Evolutionary conservation across 1,284 basidiomycete species (phyloP).

Genomic region (Grifola frondosa): DNA sequence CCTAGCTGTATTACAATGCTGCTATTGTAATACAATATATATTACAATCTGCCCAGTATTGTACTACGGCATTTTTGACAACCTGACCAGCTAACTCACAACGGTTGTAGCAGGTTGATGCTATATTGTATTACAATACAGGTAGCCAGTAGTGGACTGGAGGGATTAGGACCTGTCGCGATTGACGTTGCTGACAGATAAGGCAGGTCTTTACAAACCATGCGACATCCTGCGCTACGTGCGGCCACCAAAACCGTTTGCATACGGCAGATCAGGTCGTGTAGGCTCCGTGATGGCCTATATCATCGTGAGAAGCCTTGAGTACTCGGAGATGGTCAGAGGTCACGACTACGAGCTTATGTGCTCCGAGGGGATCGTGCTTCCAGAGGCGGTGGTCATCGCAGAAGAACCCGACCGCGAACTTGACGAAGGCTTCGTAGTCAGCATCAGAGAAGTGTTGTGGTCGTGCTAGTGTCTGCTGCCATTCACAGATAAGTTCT

Average conservation of each 20-base stretch:
- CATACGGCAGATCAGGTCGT: slow-evolving; percentile 7
- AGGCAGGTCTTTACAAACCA: too few species aligned
- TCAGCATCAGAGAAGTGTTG: neutral
- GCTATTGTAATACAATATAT: too few species aligned
- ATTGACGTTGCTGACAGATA: too few species aligned
- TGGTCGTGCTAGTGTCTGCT: slow-evolving; percentile 13
- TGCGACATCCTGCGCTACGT: too few species aligned
- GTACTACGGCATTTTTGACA: too few species aligned
- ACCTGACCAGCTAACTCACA: too few species aligned
- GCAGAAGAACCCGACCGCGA: slow-evolving; percentile 5
- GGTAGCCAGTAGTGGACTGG: too few species aligned
- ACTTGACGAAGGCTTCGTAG: neutral
- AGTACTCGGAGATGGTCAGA: slow-evolving; percentile 1
- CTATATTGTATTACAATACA: too few species aligned
- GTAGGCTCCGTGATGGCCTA: slow-evolving; percentile 23
- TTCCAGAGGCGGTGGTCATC: slow-evolving; percentile 10
- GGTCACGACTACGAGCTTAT: slow-evolving; percentile 6
- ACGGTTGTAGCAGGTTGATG: too few species aligned
- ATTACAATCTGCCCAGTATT: too few species aligned
- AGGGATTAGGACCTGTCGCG: too few species aligned
- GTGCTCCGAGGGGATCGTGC: slow-evolving; percentile 2
- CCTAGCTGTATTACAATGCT: too few species aligned
- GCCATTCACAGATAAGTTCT: slow-evolving; percentile 3
- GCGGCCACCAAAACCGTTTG: slow-evolving; percentile 28
- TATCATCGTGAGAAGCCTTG: slow-evolving; percentile 17